Base-by-base conservation (phyloP, 139 green algal species). In the Chlorella ohadii region DNA sequence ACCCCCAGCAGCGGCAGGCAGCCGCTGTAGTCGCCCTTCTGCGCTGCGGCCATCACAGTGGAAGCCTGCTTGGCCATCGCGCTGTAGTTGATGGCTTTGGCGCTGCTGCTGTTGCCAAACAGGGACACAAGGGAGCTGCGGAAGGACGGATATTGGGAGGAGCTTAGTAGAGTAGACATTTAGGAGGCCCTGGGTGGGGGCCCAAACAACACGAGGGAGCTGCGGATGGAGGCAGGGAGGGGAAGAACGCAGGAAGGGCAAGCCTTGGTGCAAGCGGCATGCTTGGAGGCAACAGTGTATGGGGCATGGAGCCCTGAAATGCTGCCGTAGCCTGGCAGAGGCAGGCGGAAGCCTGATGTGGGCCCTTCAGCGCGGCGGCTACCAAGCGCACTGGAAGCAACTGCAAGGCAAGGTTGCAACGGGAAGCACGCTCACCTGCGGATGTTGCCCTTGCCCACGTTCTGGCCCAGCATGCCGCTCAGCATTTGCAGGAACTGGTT, bases 31-130 rank as follows among this genome's bases (percentile, higher is more conserved):
- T 75, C 44, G 38, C 68, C 68, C 68, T 75, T 47, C 38, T 75
- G 68, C 9, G 38, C 36, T 19, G 33, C 68, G 16, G 23, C 9
- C 19, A 51, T 57, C 17, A 38, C 68, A 15, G 68, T 22, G 28
- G 38, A 56, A 38, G 11, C 67, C 20, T 75, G 38, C 33, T 34
- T 27, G 20, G 67, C 66, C 56, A 86, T 55, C 34, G 51, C 34
- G 33, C 64, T n/a, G 63, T 87, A 89, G 59, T 87, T 76, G 63
- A 74, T 22, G 13, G 72, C 55, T 59, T 88, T 88, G 41, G 28
- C 36, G 77, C 72, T 85, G 63, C 76, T 70, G 57, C 86, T 27
- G 67, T 38, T 64, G 65, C 83, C 83, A 72, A 90, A 90, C 36
- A 84, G 55, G 15, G 27, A 38, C 19, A 34, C 34, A 28, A 90